Conservation (phyloP, 2,329 filamentous ascomycete genomes). For the Colletotrichum paranaense region DNA sequence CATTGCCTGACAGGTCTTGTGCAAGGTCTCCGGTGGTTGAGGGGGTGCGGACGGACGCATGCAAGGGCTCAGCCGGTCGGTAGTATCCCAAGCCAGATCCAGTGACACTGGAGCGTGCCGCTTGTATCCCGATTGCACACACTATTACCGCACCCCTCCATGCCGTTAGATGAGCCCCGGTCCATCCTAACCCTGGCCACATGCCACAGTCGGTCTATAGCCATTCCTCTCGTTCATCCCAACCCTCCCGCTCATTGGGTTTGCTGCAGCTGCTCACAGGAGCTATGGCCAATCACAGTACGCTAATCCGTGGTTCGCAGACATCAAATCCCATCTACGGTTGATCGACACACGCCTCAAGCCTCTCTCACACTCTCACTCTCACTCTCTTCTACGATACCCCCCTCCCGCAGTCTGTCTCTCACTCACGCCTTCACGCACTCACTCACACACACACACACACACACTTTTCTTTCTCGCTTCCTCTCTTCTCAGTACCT, state of each 20-base stretch:
- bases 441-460: slow-evolving; percentile 1
- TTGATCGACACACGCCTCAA: neutral
- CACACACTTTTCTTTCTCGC: slow-evolving; percentile 4
- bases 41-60: slow-evolving; percentile 31
- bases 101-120: slow-evolving; percentile 33
- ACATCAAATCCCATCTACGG: slow-evolving; percentile 5
- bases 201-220: slow-evolving; percentile 28
- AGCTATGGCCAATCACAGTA: slow-evolving; percentile 38
- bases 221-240: slow-evolving; percentile 31
- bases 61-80: slow-evolving; percentile 37
- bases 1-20: slow-evolving; percentile 30
- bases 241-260: slow-evolving; percentile 32
- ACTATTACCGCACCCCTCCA: slow-evolving; percentile 33
- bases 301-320: slow-evolving; percentile 35
- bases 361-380: too few species aligned
- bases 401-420: neutral
- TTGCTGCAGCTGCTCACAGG: slow-evolving; percentile 24
- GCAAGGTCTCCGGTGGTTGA: slow-evolving; percentile 7
- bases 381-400: neutral
- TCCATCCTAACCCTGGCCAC: slow-evolving; percentile 31
- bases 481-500: neutral
- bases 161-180: slow-evolving; percentile 33
- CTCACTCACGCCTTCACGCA: neutral
- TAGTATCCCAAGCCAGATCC: slow-evolving; percentile 34
- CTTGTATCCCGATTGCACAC: slow-evolving; percentile 35